phyloP scores from a whole-genome alignment of 495 filamentous ascomycete species.

The Hyaloscypha hepaticicola region DNA sequence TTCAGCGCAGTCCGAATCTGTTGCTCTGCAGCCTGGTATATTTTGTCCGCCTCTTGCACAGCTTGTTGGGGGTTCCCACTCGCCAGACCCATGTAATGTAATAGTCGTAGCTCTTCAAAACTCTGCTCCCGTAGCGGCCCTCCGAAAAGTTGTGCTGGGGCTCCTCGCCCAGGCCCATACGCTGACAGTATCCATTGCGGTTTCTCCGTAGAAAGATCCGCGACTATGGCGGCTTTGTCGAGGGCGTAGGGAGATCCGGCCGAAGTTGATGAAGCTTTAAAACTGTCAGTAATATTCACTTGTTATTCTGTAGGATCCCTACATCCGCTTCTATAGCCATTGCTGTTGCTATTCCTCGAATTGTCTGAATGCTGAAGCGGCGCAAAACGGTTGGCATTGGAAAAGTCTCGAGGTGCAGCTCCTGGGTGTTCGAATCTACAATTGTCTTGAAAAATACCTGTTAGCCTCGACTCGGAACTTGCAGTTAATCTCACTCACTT shows the following conservation, averaged over 20 bases:
- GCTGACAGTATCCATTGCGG: conserved; percentile 83
- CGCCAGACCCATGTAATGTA: conserved; percentile 58
- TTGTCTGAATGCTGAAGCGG: conserved; percentile 21
- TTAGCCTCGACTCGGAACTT: background rate
- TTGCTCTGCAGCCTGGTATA: conserved; percentile 59
- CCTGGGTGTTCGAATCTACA: conserved; percentile 30
- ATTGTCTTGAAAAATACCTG: conserved; percentile 16
- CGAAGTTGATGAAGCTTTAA: conserved; percentile 3
- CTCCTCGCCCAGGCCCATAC: conserved; percentile 70
- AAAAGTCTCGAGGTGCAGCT: background rate
- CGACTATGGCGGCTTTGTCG: conserved; percentile 53
- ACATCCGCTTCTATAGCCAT: conserved; percentile 14
- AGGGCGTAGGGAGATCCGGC: conserved; percentile 35
- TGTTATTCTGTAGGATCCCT: conserved; percentile 8
- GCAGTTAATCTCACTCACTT: conserved; percentile 32
- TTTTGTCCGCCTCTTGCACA: conserved; percentile 60
- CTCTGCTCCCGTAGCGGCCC: conserved; percentile 77
- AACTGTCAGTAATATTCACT: conserved; percentile 36
- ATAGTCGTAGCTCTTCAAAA: conserved; percentile 75
- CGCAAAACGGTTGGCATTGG: conserved; percentile 21
- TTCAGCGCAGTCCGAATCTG: conserved; percentile 67
- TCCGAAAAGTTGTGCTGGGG: conserved; percentile 77
- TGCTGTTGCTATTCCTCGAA: conserved; percentile 13
- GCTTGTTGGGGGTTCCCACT: conserved; percentile 63
- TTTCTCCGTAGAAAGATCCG: conserved; percentile 64